Evolutionary conservation across 2,329 filamentous ascomycete species (phyloP), one percentile per base, ranked within the genome.

Genomic region (Aureobasidium sp.): DNA sequence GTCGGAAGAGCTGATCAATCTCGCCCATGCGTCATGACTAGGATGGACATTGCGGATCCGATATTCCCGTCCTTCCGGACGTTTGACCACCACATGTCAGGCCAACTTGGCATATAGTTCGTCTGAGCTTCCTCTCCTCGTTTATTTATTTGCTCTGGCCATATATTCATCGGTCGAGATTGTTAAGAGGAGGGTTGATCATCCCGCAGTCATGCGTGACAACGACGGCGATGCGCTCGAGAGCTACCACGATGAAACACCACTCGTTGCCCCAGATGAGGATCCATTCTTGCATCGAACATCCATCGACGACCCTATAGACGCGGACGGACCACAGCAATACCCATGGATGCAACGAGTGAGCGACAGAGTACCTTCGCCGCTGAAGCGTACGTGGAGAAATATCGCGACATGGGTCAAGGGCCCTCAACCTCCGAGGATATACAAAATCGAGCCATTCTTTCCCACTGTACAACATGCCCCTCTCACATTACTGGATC

Each of bases 391-490:
- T 6, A 17, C 53, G 21, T 57, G 47, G 24, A 50, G 32, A 4
- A 38, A 51, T 11, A 52, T 55, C 2, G 56, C 50, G 54, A 75
- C 24, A 60, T 78, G 75, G 75, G 67, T 72, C 11, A 71, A 73
- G 58, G 75, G 75, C 0, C 75, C 75, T 1, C 63, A 74, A 52
- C 74, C 74, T 7, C 70, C 74, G 14, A 65, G 74, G 25, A 70
- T 70, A 30, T 78, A 71, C 68, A 71, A 65, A 50, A 77, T 78
- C 39, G 66, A 59, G 1, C 74, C 74, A 0, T 64, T 87, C 53
- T 79, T 90, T 48, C 85, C 86, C 2, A 64, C 63, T 11, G 66
- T 89, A 11, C 88, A 93, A 65, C 76, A 81, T 57, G 79, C 79
- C 27, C 88, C 87, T 1, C 71, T 87, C 55, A 69, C 70, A 39